Percentiles rank a stretch among this genome's conserved stretches.
Evolutionary conservation across 441 rosid species (phyloP).

Genomic region (Populus hybrid): DNA sequence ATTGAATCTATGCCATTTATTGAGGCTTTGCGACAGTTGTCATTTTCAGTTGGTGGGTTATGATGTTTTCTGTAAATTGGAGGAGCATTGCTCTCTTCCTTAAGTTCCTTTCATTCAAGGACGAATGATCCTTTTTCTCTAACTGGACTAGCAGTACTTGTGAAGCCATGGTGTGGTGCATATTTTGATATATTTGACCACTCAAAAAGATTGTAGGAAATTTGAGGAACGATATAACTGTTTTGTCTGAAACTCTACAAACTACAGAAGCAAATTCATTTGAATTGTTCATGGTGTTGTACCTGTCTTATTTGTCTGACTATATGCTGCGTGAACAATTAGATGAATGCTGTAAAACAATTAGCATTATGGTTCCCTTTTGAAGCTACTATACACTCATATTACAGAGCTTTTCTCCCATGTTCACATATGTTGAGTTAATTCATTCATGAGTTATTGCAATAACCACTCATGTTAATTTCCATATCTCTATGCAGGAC

Average conservation of each 20-base stretch:
- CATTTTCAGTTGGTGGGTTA: conserved; percentile 87
- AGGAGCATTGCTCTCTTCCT: conserved; percentile 1
- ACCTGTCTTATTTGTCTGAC: not conserved
- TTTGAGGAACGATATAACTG: not conserved
- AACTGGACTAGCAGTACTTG: not conserved
- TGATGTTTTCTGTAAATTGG: conserved; percentile 24
- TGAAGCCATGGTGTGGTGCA: not conserved
- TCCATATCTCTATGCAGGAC: conserved; percentile 38
- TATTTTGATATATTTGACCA: not conserved
- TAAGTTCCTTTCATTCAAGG: not conserved
- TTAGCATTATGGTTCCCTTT: not conserved
- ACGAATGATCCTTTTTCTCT: not conserved
- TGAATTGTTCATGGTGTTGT: not conserved
- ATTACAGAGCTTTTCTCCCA: not conserved
- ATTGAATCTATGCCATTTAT: conserved; percentile 96
- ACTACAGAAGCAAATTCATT: not conserved
- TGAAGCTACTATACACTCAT: not conserved
- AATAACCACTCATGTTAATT: conserved; percentile 5
- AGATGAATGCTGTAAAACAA: not conserved
- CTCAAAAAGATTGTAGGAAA: not conserved
- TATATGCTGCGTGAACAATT: not conserved
- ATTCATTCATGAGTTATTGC: not conserved
- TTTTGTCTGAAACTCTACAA: not conserved
- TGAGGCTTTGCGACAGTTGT: conserved; percentile 94
- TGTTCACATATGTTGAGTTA: not conserved